Evolutionary conservation across 345 rosid species (phyloP).

Genomic region (Linum tenue): DNA sequence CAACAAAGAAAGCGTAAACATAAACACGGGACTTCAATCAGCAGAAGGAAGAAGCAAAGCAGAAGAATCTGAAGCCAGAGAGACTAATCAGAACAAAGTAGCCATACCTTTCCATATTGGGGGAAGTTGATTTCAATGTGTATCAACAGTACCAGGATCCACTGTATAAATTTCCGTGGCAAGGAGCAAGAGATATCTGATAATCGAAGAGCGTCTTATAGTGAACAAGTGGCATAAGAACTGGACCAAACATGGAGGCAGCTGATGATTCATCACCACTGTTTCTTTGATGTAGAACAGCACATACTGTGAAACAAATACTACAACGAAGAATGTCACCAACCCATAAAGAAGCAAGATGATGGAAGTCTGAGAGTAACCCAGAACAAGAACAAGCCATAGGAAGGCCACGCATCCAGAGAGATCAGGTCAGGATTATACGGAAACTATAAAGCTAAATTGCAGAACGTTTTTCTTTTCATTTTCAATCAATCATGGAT

Average conservation of each 20-base stretch:
- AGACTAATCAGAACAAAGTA: no score
- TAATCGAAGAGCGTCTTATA: slow-evolving; percentile 28
- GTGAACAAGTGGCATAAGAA: slow-evolving; percentile 20
- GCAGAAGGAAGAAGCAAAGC: no score
- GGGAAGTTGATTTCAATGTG: slow-evolving; percentile 34
- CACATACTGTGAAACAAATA: slow-evolving; percentile 6
- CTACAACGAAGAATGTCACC: not conserved
- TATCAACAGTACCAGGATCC: slow-evolving; percentile 34
- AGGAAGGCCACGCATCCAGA: slow-evolving; percentile 13
- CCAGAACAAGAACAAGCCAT: slow-evolving; percentile 17
- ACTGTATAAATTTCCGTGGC: slow-evolving; percentile 27
- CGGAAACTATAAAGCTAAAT: slow-evolving; percentile 1
- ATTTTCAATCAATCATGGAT: no score
- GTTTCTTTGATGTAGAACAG: slow-evolving; percentile 20
- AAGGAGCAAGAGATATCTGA: slow-evolving; percentile 23
- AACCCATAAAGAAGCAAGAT: slow-evolving; percentile 17
- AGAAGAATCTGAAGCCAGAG: no score
- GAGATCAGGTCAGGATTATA: not conserved
- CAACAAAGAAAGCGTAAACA: not conserved
- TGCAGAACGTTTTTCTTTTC: not conserved
- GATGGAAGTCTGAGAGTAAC: slow-evolving; percentile 7
- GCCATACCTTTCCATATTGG: slow-evolving; percentile 29
- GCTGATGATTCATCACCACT: slow-evolving; percentile 11
- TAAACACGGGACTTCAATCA: no score
- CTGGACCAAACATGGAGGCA: slow-evolving; percentile 35